Evolutionary conservation across 805 yeast species (phyloP).

Genomic region (Starmerella tilneyi): DNA sequence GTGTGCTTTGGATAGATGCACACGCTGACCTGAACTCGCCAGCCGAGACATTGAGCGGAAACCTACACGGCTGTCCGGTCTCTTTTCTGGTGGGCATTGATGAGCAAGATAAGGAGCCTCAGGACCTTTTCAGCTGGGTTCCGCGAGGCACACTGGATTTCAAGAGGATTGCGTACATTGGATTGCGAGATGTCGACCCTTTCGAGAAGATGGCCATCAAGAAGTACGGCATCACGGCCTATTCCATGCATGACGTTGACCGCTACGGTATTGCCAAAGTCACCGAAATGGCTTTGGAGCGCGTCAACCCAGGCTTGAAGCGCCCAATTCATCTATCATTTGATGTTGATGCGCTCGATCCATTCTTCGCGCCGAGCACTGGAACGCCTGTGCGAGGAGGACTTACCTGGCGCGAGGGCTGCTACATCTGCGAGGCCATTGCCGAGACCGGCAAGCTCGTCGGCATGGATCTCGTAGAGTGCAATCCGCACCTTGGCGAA

Average conservation of each 20-base stretch:
- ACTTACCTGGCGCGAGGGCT: constrained; percentile 83
- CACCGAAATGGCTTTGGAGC: constrained; percentile 78
- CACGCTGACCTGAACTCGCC: constrained; percentile 96
- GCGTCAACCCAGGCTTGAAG: constrained; percentile 59
- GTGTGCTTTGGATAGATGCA: constrained; percentile 93
- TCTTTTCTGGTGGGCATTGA: constrained; percentile 75
- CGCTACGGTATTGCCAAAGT: constrained; percentile 87
- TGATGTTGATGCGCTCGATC: constrained; percentile 96
- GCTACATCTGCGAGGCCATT: constrained; percentile 81
- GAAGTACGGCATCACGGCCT: constrained; percentile 68
- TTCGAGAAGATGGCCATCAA: constrained; percentile 70
- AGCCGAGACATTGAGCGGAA: constrained; percentile 70
- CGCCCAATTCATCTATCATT: constrained; percentile 82
- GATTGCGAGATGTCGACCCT: constrained; percentile 82
- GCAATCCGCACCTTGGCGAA: constrained; percentile 81
- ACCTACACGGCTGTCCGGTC: constrained; percentile 94
- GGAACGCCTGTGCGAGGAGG: constrained; percentile 99
- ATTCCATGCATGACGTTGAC: constrained; percentile 92
- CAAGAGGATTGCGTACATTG: constrained; percentile 76
- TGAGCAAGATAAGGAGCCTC: constrained; percentile 49
- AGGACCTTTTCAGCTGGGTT: constrained; percentile 77
- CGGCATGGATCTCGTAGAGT: constrained; percentile 86
- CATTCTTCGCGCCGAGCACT: constrained; percentile 87
- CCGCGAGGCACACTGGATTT: constrained; percentile 51
- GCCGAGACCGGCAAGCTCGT: constrained; percentile 83